Conservation (phyloP, 1,139 yeast species). For the Lipomyces yarrowii region DNA sequence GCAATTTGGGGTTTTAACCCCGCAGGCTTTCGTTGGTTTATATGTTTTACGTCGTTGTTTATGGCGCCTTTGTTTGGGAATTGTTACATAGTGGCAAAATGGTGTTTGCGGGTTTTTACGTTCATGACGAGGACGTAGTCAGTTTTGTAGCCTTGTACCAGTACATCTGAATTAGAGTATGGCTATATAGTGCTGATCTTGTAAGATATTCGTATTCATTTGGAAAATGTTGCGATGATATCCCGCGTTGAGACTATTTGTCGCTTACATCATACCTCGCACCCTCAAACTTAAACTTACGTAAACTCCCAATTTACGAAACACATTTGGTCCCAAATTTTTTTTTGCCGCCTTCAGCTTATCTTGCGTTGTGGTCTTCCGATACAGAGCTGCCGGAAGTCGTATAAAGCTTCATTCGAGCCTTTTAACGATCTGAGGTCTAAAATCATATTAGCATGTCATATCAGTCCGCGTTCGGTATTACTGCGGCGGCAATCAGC, state of each 20-base stretch:
- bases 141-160: background rate
- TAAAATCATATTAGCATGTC: slow-evolving; percentile 14
- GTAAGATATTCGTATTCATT: too few species aligned
- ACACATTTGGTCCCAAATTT: background rate
- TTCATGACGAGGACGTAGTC: background rate
- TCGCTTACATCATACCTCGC: background rate
- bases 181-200: too few species aligned
- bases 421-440: background rate
- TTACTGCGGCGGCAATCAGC: slow-evolving; percentile 26
- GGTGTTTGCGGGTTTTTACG: background rate
- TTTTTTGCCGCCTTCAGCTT: background rate
- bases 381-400: background rate
- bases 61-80: background rate
- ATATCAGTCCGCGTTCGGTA: slow-evolving; percentile 24
- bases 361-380: background rate
- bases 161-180: background rate
- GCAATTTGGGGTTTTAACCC: background rate
- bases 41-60: background rate
- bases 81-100: background rate
- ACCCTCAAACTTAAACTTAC: background rate
- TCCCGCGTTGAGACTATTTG: too few species aligned
- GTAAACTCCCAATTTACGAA: background rate
- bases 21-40: background rate
- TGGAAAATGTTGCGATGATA: too few species aligned
- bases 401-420: background rate